phyloP scores from a whole-genome alignment of 805 yeast genomes.

The Scheffersomyces ergatensis region DNA sequence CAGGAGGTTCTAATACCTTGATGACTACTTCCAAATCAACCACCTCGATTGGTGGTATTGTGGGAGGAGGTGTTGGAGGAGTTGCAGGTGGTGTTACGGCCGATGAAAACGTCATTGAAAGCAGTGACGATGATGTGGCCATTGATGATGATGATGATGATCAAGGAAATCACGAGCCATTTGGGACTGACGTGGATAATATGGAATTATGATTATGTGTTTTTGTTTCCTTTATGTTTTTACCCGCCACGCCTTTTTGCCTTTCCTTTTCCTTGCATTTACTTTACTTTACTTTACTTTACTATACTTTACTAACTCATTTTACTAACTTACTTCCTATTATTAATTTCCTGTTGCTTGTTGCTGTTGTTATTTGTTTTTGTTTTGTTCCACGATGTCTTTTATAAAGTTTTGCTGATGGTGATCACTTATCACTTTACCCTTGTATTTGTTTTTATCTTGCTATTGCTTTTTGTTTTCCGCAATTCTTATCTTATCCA shows the following conservation, averaged over 20 bases:
- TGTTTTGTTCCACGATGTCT: neutral
- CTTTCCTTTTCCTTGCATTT: neutral
- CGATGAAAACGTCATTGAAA: slow-evolving; percentile 5
- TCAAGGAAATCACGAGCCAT: slow-evolving; percentile 36
- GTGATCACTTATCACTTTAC: no score
- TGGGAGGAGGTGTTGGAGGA: slow-evolving; percentile 13
- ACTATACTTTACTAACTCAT: no score
- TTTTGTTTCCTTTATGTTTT: neutral
- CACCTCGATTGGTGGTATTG: slow-evolving; percentile 12
- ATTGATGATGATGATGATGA: slow-evolving; percentile 40
- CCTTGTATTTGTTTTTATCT: no score
- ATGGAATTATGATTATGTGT: slow-evolving; percentile 36
- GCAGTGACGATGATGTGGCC: slow-evolving; percentile 21
- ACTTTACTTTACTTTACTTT: no score
- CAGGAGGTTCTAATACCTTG: neutral
- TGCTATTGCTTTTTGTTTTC: neutral
- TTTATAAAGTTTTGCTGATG: no score
- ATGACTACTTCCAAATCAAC: slow-evolving; percentile 3
- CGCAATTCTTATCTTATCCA: neutral
- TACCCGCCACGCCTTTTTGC: neutral
- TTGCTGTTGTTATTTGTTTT: neutral
- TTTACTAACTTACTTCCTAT: no score
- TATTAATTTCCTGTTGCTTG: no score
- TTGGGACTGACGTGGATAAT: slow-evolving; percentile 34
- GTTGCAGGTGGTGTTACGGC: slow-evolving; percentile 1